phyloP scores from a whole-genome alignment of 1,139 yeast species.

The Suhomyces taliae region DNA sequence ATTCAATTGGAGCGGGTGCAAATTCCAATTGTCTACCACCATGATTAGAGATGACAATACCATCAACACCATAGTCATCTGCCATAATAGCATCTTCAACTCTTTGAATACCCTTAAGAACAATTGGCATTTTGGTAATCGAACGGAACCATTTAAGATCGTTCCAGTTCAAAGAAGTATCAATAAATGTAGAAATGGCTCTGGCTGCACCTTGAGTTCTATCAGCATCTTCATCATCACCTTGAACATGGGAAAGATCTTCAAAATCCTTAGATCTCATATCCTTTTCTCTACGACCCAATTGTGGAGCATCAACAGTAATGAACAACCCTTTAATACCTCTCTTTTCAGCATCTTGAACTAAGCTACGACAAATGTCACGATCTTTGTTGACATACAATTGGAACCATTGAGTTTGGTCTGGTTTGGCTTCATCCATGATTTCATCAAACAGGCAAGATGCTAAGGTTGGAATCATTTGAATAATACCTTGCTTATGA shows the following conservation, averaged over 20 bases:
- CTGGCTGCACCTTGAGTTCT: constrained; percentile 83
- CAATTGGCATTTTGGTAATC: constrained; percentile 63
- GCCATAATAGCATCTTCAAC: constrained; percentile 68
- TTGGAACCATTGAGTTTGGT: constrained; percentile 83
- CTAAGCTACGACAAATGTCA: constrained; percentile 55
- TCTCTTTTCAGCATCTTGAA: constrained; percentile 69
- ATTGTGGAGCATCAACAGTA: constrained; percentile 92
- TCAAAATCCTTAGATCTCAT: constrained; percentile 43
- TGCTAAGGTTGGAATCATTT: constrained; percentile 81
- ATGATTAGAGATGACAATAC: constrained; percentile 67
- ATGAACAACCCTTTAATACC: constrained; percentile 81
- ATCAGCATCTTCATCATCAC: constrained; percentile 62
- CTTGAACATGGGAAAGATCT: constrained; percentile 54
- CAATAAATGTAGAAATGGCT: constrained; percentile 77
- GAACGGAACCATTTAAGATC: constrained; percentile 55
- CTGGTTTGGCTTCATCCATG: constrained; percentile 51
- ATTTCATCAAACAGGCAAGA: constrained; percentile 76
- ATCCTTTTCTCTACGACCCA: constrained; percentile 87
- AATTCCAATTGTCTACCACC: constrained; percentile 77
- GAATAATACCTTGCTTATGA: constrained; percentile 64
- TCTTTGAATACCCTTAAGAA: constrained; percentile 71
- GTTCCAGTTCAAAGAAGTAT: constrained; percentile 71
- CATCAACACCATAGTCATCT: constrained; percentile 61
- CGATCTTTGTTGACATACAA: constrained; percentile 77
- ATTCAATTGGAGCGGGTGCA: constrained; percentile 66